Conservation (phyloP, 2,329 filamentous ascomycete species). For the Diaporthe batatas region DNA sequence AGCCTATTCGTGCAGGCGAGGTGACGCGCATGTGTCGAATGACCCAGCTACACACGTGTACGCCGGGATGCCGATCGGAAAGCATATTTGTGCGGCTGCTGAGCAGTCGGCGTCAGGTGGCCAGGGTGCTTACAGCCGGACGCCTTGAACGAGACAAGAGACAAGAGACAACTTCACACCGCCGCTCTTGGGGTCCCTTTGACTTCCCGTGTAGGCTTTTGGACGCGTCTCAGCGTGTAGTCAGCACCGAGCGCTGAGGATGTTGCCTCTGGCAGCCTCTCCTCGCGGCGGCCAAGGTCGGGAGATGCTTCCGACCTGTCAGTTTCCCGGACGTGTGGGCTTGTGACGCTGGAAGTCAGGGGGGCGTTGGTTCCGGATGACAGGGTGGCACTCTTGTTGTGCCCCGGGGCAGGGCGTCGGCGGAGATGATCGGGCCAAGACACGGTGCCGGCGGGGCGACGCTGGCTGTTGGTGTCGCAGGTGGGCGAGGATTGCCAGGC, state of each 20-base stretch:
- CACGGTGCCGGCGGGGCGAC: no score
- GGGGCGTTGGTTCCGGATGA: conserved; percentile 11
- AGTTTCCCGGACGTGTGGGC: conserved; percentile 25
- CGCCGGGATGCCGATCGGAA: conserved; percentile 21
- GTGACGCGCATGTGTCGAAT: conserved; percentile 25
- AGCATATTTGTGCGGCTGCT: background rate
- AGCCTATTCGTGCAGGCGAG: conserved; percentile 17
- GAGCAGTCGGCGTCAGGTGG: background rate
- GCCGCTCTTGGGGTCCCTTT: background rate
- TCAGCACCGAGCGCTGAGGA: no score
- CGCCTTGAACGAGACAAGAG: background rate
- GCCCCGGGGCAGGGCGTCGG: no score
- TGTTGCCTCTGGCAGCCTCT: no score
- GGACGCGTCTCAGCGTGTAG: conserved; percentile 28
- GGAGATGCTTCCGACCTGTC: conserved; percentile 28
- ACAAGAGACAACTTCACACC: background rate
- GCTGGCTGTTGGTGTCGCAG: no score
- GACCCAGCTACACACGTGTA: background rate
- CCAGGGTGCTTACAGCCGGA: background rate
- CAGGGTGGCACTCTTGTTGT: no score
- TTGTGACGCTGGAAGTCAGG: conserved; percentile 23
- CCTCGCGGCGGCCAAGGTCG: no score
- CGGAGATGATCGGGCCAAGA: background rate
- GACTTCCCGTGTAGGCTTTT: conserved; percentile 23
- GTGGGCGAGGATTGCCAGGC: conserved; percentile 1